Conservation (phyloP, 2,329 filamentous ascomycete species). For the Raffaelea arxii region DNA sequence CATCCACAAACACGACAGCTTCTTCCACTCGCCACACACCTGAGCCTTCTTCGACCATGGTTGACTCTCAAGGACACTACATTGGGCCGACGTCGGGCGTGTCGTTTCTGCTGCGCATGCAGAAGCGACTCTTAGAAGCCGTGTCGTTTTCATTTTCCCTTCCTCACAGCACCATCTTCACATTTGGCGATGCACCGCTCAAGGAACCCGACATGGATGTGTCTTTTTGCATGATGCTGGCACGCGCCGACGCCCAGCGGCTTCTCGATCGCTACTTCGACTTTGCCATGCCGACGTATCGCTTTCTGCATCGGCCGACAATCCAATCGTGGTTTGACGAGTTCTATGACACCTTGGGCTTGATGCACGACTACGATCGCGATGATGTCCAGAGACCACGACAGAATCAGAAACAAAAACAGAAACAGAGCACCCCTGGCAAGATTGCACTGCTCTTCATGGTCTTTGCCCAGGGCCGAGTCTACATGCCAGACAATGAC, state of each 20-base stretch:
- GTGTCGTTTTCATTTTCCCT: not conserved
- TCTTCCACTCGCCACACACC: not conserved
- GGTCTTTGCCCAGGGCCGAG: constrained; percentile 1
- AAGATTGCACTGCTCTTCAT: constrained; percentile 2
- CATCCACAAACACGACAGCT: not conserved
- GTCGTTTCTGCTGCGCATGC: not conserved
- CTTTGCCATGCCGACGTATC: constrained; percentile 24
- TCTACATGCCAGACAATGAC: constrained; percentile 3
- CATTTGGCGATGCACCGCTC: constrained; percentile 1
- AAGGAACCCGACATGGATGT: constrained; percentile 20
- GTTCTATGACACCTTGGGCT: constrained; percentile 31
- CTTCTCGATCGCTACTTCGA: constrained; percentile 27
- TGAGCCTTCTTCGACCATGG: not conserved
- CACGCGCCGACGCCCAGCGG: constrained; percentile 11
- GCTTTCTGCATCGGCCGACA: constrained; percentile 26
- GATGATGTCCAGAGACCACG: too few relatives aligned
- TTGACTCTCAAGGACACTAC: not conserved
- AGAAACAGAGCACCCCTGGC: not conserved
- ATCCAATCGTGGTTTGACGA: constrained; percentile 27
- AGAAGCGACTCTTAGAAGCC: not conserved
- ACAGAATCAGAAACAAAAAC: too few relatives aligned
- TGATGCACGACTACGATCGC: constrained; percentile 22
- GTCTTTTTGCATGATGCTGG: constrained; percentile 28
- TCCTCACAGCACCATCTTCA: constrained; percentile 1
- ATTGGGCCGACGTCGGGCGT: not conserved